Evolutionary conservation across 495 filamentous ascomycete species (phyloP), one percentile per base, ranked within the genome.

Genomic region (Thozetella sp.): DNA sequence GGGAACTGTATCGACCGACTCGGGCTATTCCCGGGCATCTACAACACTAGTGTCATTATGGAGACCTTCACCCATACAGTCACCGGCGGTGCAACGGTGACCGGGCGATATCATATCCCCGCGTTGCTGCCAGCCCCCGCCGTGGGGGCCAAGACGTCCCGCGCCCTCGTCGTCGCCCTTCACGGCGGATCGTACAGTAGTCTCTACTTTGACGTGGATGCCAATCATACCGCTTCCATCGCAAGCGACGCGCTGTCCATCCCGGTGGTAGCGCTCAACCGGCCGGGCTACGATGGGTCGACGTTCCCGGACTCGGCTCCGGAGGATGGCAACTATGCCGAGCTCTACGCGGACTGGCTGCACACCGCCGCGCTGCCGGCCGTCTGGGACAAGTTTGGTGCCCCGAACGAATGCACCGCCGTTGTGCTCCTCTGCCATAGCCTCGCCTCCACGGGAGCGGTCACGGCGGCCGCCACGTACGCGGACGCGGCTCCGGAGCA

Each of bases 131-230:
- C 30, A 6, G 15, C 6, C 51, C 52, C 22, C 12, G 20, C 51
- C 1, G 19, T 25, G 1, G 19, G 17, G n/a, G 12, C 52, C 1
- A 53, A 48, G 45, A 27, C 54, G 50, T 51, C 55, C 53, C 30
- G 37, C 13, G 72, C 73, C 10, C 63, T 76, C 12, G 56, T 75
- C 25, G 61, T 78, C 19, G 68, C 64, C 53, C 4, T 78, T 15
- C 75, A 73, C 56, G 75, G 75, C 3, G 74, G 68, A 17, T 67
- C 58, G 26, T 76, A 76, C 59, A 62, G 64, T 22, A 57, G 68
- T 19, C 51, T 62, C 43, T 78, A 76, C 61, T 78, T 71, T 59
- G 66, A 76, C 54, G 71, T 69, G 12, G 60, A 67, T 27, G 57
- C 60, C n/a, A 60, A 65, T 2, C 62, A 70, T 55, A 72, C 69